phyloP scores from a whole-genome alignment of 106 monocot species.

The Dendrobium catenatum region DNA sequence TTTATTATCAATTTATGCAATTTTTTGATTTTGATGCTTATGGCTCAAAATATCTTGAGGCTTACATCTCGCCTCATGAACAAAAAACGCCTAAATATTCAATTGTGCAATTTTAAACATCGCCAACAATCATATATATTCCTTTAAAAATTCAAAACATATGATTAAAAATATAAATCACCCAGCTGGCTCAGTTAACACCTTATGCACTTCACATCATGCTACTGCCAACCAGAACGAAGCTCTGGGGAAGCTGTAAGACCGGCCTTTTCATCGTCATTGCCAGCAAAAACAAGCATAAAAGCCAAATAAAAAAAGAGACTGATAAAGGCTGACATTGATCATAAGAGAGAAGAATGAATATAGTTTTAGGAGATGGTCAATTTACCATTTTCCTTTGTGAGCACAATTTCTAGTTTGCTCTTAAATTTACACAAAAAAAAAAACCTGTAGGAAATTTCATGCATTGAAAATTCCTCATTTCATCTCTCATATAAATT shows the following conservation, averaged over 20 bases:
- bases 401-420: neutral
- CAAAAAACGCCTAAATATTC: no score
- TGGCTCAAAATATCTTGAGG: no score
- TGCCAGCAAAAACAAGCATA: neutral
- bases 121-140: no score
- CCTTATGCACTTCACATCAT: neutral
- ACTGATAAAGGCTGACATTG: neutral
- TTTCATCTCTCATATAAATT: no score
- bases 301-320: neutral
- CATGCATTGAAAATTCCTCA: no score
- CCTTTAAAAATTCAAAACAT: no score
- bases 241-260: conserved; percentile 1
- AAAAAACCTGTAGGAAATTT: no score
- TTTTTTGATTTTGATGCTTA: no score
- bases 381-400: neutral
- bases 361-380: neutral
- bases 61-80: no score
- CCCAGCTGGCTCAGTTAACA: neutral
- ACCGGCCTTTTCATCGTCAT: conserved; percentile 1
- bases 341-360: neutral
- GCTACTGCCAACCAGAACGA: neutral
- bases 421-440: no score
- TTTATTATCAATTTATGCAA: no score
- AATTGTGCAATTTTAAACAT: no score
- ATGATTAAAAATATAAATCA: neutral